Evolutionary conservation across 345 rosid species (phyloP).

Genomic region (Eucalyptus caleyi): DNA sequence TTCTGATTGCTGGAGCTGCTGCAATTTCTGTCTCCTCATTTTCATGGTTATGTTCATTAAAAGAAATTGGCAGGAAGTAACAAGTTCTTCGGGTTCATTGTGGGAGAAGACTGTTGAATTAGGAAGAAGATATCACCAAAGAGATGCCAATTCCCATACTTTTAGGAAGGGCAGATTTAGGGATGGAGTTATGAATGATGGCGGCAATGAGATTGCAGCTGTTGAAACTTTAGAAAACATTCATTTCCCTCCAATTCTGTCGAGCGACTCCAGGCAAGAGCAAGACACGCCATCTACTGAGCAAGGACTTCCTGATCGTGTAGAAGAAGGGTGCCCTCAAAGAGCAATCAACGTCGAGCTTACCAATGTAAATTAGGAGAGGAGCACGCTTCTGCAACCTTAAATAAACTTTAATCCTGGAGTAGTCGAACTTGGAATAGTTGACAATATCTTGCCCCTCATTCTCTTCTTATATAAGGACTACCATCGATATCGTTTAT

Average conservation of each 20-base stretch:
- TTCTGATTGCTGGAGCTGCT: too few relatives aligned
- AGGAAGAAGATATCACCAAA: not conserved
- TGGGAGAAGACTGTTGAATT: not conserved
- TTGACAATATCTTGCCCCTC: not conserved
- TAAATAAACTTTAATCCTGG: too few relatives aligned
- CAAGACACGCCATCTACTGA: not conserved
- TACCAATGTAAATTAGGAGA: not conserved
- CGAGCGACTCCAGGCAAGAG: not conserved
- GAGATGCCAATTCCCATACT: not conserved
- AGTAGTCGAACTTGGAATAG: not conserved
- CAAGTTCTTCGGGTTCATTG: too few relatives aligned
- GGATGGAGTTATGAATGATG: too few relatives aligned
- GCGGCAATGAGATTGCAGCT: not conserved
- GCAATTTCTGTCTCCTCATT: too few relatives aligned
- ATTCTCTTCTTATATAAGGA: not conserved
- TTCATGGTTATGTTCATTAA: too few relatives aligned
- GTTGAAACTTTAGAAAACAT: not conserved
- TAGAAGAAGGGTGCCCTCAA: not conserved
- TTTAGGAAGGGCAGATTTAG: not conserved
- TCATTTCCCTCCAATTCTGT: not conserved
- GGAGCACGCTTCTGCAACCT: too few relatives aligned
- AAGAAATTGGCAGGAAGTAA: too few relatives aligned
- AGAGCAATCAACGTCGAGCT: not conserved
- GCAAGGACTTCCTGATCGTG: not conserved
- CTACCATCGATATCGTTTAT: not conserved